Evolutionary conservation across 2,329 filamentous ascomycete genomes (phyloP).

Genomic region (Myriosclerotinia curreyana): DNA sequence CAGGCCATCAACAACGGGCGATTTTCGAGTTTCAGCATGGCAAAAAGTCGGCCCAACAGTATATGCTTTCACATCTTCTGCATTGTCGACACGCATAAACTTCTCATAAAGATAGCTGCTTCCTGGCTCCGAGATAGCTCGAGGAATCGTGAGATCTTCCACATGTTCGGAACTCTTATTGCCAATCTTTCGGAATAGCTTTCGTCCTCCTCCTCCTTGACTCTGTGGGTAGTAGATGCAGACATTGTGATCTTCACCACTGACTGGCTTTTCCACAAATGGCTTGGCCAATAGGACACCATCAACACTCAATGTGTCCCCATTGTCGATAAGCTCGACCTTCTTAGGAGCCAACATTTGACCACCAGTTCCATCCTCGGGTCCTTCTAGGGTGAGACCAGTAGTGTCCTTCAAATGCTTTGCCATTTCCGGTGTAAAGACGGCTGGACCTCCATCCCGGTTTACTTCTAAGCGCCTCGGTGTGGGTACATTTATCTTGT

Average conservation of each 20-base stretch:
- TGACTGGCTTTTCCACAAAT: constrained; percentile 98
- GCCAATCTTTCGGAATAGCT: constrained; percentile 93
- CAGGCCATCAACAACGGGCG: constrained; percentile 92
- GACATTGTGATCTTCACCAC: constrained; percentile 97
- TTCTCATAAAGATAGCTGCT: constrained; percentile 96
- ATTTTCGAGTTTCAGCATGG: constrained; percentile 95
- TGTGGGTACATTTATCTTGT: constrained; percentile 85
- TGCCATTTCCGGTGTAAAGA: constrained; percentile 75
- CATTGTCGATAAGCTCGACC: constrained; percentile 85
- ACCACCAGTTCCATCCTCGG: constrained; percentile 63
- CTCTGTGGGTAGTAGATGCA: constrained; percentile 94
- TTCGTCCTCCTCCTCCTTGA: constrained; percentile 81
- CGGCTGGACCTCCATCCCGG: constrained; percentile 80
- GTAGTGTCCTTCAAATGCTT: constrained; percentile 78
- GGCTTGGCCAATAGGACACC: constrained; percentile 80
- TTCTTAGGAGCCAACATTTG: constrained; percentile 52
- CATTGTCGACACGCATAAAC: constrained; percentile 94
- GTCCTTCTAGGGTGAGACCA: constrained; percentile 70
- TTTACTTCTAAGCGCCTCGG: constrained; percentile 87
- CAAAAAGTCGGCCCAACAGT: constrained; percentile 92
- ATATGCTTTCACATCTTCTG: constrained; percentile 97
- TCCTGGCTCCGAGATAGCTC: constrained; percentile 74
- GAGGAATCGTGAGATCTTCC: constrained; percentile 68
- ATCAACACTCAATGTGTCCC: constrained; percentile 84
- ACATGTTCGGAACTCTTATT: constrained; percentile 99